A percentile compares a stretch with the other conserved stretches of the same genome.
Evolutionary conservation across 225 moss, liverwort and hornwort species (phyloP).

Genomic region (Bryoerythrophyllum caledonicum): DNA sequence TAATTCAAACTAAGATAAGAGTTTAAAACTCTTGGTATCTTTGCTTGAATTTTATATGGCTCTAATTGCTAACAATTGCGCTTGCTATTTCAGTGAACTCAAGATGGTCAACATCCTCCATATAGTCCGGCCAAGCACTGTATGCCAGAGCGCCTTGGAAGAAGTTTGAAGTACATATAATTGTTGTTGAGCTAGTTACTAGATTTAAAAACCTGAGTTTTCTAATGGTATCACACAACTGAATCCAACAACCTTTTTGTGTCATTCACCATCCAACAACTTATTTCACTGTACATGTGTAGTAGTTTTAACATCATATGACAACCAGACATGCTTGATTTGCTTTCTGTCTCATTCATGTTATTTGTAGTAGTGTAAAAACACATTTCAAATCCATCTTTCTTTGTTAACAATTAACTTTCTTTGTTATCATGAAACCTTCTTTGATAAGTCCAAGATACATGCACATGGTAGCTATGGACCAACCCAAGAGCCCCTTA

Average conservation of each 20-base stretch:
- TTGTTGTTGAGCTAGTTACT: conserved; percentile 62
- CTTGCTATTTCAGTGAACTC: conserved; percentile 63
- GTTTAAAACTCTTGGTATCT: too few relatives aligned
- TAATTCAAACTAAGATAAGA: too few relatives aligned
- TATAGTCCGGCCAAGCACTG: conserved; percentile 74
- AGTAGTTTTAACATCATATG: neutral
- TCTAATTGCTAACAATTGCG: neutral
- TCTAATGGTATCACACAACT: conserved; percentile 49
- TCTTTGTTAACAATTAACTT: conserved; percentile 9
- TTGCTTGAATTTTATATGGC: too few relatives aligned
- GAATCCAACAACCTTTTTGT: neutral
- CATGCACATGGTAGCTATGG: conserved; percentile 91
- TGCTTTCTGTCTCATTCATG: neutral
- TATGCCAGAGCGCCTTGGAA: conserved; percentile 75
- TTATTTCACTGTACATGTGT: neutral
- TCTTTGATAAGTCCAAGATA: conserved; percentile 67
- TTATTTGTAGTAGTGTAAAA: neutral
- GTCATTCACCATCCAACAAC: neutral
- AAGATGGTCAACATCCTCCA: conserved; percentile 75
- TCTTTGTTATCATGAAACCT: neutral
- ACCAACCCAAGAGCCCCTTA: conserved; percentile 73
- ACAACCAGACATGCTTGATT: neutral
- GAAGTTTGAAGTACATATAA: conserved; percentile 65
- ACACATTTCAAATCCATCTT: too few relatives aligned
- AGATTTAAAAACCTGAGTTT: conserved; percentile 71